phyloP scores from a whole-genome alignment of 1,139 yeast species.

The Scheffersomyces titani region DNA sequence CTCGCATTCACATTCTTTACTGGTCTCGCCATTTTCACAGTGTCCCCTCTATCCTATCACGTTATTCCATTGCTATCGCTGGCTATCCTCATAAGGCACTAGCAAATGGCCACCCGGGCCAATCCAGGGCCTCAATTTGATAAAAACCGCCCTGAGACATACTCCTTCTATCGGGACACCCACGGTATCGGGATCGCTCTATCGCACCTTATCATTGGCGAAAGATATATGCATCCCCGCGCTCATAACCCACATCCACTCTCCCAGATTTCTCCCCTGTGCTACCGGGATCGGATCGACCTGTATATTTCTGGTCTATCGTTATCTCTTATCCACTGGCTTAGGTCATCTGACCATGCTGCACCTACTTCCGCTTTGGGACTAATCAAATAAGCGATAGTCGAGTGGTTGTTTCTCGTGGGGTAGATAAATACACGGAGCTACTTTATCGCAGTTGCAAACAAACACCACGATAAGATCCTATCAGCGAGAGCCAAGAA shows the following conservation, averaged over 20 bases:
- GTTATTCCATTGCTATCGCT: not conserved
- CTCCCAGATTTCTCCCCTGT: not conserved
- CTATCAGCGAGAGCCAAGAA: not conserved
- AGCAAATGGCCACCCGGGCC: not conserved
- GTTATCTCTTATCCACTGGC: not conserved
- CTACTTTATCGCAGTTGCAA: not conserved
- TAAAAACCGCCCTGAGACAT: not conserved
- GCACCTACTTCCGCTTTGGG: not conserved
- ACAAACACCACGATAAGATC: not conserved
- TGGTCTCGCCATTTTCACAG: not conserved
- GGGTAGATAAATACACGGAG: not conserved
- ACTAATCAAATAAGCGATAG: not conserved
- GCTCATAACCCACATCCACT: not conserved
- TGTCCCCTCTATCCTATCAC: not conserved
- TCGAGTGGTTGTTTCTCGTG: not conserved
- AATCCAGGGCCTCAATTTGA: not conserved
- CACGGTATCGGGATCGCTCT: not conserved
- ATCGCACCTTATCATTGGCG: not conserved
- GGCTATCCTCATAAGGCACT: not conserved
- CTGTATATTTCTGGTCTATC: not conserved
- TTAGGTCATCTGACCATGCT: not conserved
- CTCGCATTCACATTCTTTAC: not conserved
- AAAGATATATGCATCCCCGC: not conserved
- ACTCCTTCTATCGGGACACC: slow-evolving; percentile 4
- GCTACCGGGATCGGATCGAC: not conserved